Evolutionary conservation across 768 basidiomycete species (phyloP).

Genomic region (Mycena metata): DNA sequence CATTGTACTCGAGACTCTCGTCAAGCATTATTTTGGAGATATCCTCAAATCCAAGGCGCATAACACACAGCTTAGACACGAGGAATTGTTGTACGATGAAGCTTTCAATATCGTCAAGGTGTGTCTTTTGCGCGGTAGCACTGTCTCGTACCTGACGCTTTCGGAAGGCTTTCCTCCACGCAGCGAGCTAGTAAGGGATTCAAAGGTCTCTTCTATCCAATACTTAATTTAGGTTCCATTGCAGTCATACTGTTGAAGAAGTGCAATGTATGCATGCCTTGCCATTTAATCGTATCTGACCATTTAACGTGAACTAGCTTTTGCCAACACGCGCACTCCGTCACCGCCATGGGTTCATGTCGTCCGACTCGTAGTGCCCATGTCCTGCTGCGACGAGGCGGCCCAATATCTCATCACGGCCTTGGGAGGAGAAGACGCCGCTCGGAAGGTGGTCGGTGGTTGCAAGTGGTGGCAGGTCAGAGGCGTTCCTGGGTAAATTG

Average conservation of each 20-base stretch:
- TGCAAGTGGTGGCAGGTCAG: conserved; percentile 99
- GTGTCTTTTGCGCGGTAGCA: neutral
- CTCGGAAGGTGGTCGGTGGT: conserved; percentile 83
- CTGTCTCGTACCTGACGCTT: conserved; percentile 1
- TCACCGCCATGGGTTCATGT: conserved; percentile 89
- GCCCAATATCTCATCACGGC: conserved; percentile 80
- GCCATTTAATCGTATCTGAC: neutral
- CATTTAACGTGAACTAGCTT: conserved; percentile 53
- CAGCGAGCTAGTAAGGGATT: conserved; percentile 70
- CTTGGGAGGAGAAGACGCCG: conserved; percentile 86
- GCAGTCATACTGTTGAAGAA: conserved; percentile 88
- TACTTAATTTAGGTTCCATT: conserved; percentile 17
- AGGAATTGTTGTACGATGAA: conserved; percentile 87
- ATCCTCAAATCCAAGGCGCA: conserved; percentile 58
- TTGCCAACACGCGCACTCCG: conserved; percentile 85
- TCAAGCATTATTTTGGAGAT: conserved; percentile 87
- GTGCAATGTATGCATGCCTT: conserved; percentile 63
- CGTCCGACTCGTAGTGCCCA: conserved; percentile 78
- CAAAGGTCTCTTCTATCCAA: neutral
- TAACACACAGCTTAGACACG: conserved; percentile 67
- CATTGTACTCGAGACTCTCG: conserved; percentile 79
- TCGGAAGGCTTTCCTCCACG: conserved; percentile 78
- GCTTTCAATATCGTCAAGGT: conserved; percentile 84
- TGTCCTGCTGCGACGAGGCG: conserved; percentile 81
- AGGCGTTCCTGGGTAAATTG: conserved; percentile 76